Percentiles rank a stretch among this genome's conserved stretches.
phyloP scores from a whole-genome alignment of 306 rosid genomes.

The Ormosia semicastrata region DNA sequence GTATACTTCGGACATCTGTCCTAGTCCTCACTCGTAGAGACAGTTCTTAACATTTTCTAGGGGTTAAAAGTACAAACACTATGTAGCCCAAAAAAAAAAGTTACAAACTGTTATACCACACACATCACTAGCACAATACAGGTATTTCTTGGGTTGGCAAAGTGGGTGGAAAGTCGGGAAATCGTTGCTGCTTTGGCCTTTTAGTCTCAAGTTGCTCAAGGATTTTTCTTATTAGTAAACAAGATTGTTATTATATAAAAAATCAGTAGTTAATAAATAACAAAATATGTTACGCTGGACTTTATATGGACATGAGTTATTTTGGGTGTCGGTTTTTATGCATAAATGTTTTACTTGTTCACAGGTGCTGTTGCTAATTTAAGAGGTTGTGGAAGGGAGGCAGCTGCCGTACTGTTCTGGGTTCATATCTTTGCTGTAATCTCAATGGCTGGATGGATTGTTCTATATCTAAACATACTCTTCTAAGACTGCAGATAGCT shows the following conservation, averaged over 20 bases:
- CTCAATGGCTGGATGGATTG: constrained; percentile 94
- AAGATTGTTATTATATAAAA: background rate
- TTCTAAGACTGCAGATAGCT: constrained; percentile 42
- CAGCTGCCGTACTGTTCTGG: constrained; percentile 95
- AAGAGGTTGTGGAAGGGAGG: constrained; percentile 95
- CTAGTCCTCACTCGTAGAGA: background rate
- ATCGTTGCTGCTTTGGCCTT: background rate
- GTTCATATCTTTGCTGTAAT: constrained; percentile 88
- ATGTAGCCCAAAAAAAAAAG: no score
- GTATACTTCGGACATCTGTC: constrained; percentile 37
- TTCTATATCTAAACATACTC: constrained; percentile 70
- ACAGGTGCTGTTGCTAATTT: constrained; percentile 96
- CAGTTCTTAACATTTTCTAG: constrained; percentile 8
- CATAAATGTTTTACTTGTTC: background rate
- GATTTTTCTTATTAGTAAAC: background rate
- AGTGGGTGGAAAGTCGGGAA: constrained; percentile 10
- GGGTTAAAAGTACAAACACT: background rate
- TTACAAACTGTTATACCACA: background rate
- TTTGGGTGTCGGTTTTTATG: background rate
- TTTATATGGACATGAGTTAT: background rate
- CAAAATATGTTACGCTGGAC: background rate
- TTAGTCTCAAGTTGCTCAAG: constrained; percentile 12
- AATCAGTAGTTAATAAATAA: background rate
- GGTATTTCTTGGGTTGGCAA: background rate
- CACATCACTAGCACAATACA: constrained; percentile 5